Evolutionary conservation across 2,329 filamentous ascomycete genomes (phyloP).

Genomic region (Tetracladium maxilliforme): DNA sequence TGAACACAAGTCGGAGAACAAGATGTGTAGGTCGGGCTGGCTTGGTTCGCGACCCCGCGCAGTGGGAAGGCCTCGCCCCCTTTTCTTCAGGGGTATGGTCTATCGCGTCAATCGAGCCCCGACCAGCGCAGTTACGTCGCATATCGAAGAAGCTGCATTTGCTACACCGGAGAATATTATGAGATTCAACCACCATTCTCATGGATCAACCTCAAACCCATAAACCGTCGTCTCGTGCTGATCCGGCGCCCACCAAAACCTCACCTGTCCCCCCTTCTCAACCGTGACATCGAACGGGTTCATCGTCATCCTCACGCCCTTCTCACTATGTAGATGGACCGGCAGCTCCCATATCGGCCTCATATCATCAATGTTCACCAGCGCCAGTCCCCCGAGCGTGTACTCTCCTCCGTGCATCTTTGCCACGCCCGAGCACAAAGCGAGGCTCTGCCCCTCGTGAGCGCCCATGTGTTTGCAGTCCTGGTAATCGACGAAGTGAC

Average conservation of each 20-base stretch:
- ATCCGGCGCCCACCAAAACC: constrained; percentile 31
- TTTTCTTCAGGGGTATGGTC: too few relatives aligned
- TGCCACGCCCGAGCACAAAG: constrained; percentile 31
- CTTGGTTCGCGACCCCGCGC: too few relatives aligned
- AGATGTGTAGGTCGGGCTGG: too few relatives aligned
- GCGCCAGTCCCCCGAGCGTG: constrained; percentile 26
- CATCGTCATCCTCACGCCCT: constrained; percentile 25
- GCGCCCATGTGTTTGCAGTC: constrained; percentile 33
- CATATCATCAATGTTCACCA: constrained; percentile 29
- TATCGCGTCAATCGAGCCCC: too few relatives aligned
- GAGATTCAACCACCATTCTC: too few relatives aligned
- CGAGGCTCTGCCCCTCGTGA: constrained; percentile 22
- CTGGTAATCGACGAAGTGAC: constrained; percentile 31
- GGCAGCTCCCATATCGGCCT: constrained; percentile 28
- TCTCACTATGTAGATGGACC: constrained; percentile 21
- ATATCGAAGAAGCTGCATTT: too few relatives aligned
- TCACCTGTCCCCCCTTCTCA: constrained; percentile 24
- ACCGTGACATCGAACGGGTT: constrained; percentile 31
- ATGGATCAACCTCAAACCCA: constrained; percentile 24
- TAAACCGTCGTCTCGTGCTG: constrained; percentile 29
- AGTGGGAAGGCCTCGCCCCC: too few relatives aligned
- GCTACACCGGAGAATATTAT: too few relatives aligned
- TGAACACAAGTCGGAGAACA: too few relatives aligned
- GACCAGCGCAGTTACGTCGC: too few relatives aligned
- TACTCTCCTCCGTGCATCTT: constrained; percentile 12